phyloP scores from a whole-genome alignment of 75 land plant genomes.

The Cryptomeria japonica region DNA sequence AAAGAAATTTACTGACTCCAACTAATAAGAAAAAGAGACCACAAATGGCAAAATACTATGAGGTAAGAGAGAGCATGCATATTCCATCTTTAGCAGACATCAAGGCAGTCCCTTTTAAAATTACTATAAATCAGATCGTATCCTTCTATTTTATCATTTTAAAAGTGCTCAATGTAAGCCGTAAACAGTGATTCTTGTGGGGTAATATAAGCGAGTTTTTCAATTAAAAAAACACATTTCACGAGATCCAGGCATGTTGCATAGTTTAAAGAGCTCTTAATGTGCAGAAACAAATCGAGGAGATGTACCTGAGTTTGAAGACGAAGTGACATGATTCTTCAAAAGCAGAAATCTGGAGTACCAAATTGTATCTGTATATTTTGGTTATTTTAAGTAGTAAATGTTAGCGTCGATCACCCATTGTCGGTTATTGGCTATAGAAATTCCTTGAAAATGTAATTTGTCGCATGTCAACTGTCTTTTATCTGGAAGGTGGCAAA shows the following conservation, averaged over 20 bases:
- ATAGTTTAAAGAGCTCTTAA: background rate
- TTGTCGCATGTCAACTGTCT: background rate
- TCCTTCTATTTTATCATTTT: background rate
- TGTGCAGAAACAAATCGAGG: conserved; percentile 15
- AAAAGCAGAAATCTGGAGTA: background rate
- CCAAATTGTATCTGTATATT: background rate
- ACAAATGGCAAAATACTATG: conserved; percentile 50
- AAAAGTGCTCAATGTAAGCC: background rate
- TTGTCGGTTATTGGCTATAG: background rate
- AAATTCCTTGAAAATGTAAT: background rate
- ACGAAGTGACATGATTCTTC: background rate
- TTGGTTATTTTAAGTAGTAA: background rate
- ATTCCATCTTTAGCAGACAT: background rate
- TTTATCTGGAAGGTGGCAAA: background rate
- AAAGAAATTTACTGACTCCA: conserved; percentile 54
- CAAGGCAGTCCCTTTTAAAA: background rate
- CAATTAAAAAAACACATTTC: too few species aligned
- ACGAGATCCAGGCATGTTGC: background rate
- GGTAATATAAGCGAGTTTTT: background rate
- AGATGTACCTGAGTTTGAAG: conserved; percentile 13
- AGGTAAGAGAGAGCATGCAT: conserved; percentile 36
- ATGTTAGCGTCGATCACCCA: background rate
- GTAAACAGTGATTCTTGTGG: background rate
- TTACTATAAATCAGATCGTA: background rate
- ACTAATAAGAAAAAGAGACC: conserved; percentile 64